Base-by-base conservation (phyloP, 257 asterid genomes). In the Solanum paucissectum region DNA sequence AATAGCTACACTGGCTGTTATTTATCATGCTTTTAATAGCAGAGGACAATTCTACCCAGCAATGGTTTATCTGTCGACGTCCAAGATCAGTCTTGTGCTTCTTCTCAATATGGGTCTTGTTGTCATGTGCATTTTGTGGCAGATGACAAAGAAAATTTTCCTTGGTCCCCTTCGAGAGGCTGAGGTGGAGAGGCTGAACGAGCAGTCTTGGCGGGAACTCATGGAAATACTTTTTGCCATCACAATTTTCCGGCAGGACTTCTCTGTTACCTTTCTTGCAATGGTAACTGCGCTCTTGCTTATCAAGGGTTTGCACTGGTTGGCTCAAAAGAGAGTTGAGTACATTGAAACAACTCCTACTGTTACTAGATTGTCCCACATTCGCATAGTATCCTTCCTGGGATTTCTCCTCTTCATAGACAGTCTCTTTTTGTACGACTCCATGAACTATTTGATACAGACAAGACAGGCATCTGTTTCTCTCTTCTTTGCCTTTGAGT, bases 281-380 rank as follows among this genome's bases (percentile, higher is more conserved):
- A 93, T 94, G 98, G 98, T 97, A 60, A 95, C 98, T 62, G 92
- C 98, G 25, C 94, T 97, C 88, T 93, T 97, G 87, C 92, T 97
- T 92, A 94, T 97, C 89, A 97, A 97, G 91, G 95, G 98, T 83
- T 91, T 97, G 96, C 99, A 97, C 90, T 97, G 99, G 99, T 91
- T 97, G 95, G 98, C 98, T 86, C 99, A 97, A 87, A 97, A 97
- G 94, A 93, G 99, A 90, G 98, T 97, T 44, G 99, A 97, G 86
- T 97, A 95, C 93, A 97, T 97, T 83, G 98, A 97, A 88, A 97
- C 98, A 9, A 97, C 99, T 87, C 98, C 98, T 11, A 87, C 98
- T 37, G 96, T 97, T 81, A 91, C 98, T 38, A 88, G 87, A 91
- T 88, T 93, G 85, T 93, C 99, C 85, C 98, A 97, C 87, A 74